Evolutionary conservation across 148 eudicot genomes (phyloP), one percentile per base, ranked within the genome.

Genomic region (Fallopia convolvulus): DNA sequence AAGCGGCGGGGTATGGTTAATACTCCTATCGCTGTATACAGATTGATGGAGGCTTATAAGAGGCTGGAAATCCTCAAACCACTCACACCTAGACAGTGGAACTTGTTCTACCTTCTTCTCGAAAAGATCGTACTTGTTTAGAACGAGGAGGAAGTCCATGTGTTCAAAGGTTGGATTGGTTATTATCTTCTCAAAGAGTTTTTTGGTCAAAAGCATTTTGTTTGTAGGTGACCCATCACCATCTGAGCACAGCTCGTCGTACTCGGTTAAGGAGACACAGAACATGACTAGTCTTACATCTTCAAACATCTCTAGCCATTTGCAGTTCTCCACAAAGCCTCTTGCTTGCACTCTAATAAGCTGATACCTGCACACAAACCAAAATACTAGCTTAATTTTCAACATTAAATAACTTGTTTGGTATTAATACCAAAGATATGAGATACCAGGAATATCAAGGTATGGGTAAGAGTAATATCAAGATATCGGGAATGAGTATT

Each of bases 221-320:
- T 94, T 94, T 81, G 74, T 76, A 2, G 76, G 47, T 66, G 84
- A 81, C 74, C 36, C 92, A n/a, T 88, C 89, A 53, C 75, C 75
- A 63, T 89, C 90, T 15, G 23, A 46, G 48, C 75, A 82, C 78
- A 82, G 82, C 77, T 94, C 90, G 84, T 92, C 95, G 75, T 88
- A 94, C 82, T 92, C 98, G 53, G 85, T 89, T 58, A 94, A 83
- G 49, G 97, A 58, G 33, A 90, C 92, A 76, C 93, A 89, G 78
- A 92, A 94, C 9, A 94, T 91, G 75, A 95, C 97, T 80, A 95
- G 75, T 53, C 97, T 84, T 21, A 88, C 94, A 77, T 95, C 94
- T 87, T 95, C 97, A 77, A 95, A 90, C 97, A 92, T 92, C 78
- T 95, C 91, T 78, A 95, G 79, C 97, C 97, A 94, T 81, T 92